phyloP scores from a whole-genome alignment of 352 stramenopile species.

The Blastocystis sp. region DNA sequence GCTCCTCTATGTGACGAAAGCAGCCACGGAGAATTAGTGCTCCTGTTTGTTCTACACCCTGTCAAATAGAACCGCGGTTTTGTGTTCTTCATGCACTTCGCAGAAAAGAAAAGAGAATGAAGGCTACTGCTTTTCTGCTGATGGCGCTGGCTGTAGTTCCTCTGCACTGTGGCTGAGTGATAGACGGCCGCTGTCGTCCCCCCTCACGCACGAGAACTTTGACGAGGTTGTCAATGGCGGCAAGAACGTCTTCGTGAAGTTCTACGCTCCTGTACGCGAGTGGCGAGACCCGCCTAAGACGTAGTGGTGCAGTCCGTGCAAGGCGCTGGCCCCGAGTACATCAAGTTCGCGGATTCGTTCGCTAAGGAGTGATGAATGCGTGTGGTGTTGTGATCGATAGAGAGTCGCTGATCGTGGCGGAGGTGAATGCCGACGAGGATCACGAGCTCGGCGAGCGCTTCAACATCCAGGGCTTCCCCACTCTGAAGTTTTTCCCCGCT shows the following conservation, averaged over 20 bases:
- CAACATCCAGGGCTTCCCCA: constrained; percentile 56
- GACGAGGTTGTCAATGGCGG: constrained; percentile 61
- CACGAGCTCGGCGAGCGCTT: constrained; percentile 24
- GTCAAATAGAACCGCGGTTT: background rate
- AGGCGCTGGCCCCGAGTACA: constrained; percentile 54
- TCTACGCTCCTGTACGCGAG: constrained; percentile 55
- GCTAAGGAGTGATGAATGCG: background rate
- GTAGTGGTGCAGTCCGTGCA: constrained; percentile 68
- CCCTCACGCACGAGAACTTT: constrained; percentile 65
- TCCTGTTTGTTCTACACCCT: constrained; percentile 32
- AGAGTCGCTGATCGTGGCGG: constrained; percentile 81
- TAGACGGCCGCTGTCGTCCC: constrained; percentile 34
- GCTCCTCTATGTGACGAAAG: constrained; percentile 58
- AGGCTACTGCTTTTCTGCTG: background rate
- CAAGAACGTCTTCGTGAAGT: constrained; percentile 66
- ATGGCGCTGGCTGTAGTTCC: background rate
- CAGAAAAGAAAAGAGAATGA: background rate
- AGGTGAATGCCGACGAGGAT: constrained; percentile 80
- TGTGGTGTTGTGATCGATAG: constrained; percentile 8
- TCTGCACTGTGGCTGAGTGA: background rate
- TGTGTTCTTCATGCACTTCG: background rate
- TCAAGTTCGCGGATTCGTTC: constrained; percentile 52
- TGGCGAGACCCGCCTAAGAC: background rate
- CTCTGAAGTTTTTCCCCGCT: constrained; percentile 60
- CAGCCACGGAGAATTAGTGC: constrained; percentile 39